Percentiles rank a stretch among this genome's conserved stretches.
Evolutionary conservation across 2,329 filamentous ascomycete genomes (phyloP).

Genomic region (Coccinonectria pachysandricola): DNA sequence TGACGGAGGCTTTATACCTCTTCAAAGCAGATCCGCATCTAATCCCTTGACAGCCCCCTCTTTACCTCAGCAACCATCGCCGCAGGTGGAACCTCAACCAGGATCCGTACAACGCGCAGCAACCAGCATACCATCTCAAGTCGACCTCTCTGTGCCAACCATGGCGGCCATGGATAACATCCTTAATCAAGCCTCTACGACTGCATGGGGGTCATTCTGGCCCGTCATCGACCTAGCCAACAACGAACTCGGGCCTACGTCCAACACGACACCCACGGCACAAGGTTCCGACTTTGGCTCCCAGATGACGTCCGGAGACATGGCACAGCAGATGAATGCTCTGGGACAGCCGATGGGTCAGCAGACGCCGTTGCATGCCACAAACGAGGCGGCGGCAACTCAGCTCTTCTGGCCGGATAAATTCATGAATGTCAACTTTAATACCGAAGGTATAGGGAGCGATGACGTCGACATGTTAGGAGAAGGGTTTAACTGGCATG

Average conservation of each 20-base stretch:
- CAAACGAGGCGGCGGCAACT: slow-evolving; percentile 25
- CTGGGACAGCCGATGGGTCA: slow-evolving; percentile 6
- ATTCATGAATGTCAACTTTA: slow-evolving; percentile 18
- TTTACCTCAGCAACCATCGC: background rate
- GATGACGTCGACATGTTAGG: slow-evolving; percentile 31
- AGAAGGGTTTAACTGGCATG: slow-evolving; percentile 38
- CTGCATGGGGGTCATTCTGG: slow-evolving; percentile 13
- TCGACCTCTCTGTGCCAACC: slow-evolving; percentile 19
- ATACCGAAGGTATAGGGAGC: too few relatives aligned
- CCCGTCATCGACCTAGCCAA: slow-evolving; percentile 13
- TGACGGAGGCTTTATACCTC: slow-evolving; percentile 15
- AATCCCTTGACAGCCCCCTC: background rate
- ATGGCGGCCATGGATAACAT: slow-evolving; percentile 21
- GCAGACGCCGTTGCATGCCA: slow-evolving; percentile 13
- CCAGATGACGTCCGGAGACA: slow-evolving; percentile 3
- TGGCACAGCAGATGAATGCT: slow-evolving; percentile 10
- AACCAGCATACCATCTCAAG: too few relatives aligned
- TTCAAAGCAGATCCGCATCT: too few relatives aligned
- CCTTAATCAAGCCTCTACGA: slow-evolving; percentile 6
- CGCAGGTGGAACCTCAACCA: slow-evolving; percentile 1
- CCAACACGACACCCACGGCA: slow-evolving; percentile 1
- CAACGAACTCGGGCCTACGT: slow-evolving; percentile 11
- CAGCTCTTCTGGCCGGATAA: slow-evolving; percentile 33
- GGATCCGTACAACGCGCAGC: too few relatives aligned
- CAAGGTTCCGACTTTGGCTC: slow-evolving; percentile 1